phyloP scores from a whole-genome alignment of 176 grass and related monocot species.

The Elaeis guineensis region DNA sequence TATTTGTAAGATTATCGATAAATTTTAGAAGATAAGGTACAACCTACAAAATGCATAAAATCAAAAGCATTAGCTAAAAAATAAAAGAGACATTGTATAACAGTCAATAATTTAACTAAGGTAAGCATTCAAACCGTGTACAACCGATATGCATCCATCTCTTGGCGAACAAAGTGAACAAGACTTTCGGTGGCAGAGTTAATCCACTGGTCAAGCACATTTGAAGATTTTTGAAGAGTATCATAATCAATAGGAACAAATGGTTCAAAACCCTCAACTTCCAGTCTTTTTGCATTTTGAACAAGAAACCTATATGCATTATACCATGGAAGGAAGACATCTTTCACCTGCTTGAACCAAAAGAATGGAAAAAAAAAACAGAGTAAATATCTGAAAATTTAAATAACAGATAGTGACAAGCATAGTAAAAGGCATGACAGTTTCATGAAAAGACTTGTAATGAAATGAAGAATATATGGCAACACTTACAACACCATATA shows the following conservation, averaged over 20 bases:
- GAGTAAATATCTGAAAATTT: background rate
- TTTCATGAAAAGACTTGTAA: background rate
- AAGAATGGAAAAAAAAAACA: background rate
- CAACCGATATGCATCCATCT: constrained; percentile 95
- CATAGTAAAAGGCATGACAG: background rate
- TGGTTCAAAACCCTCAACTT: constrained; percentile 58
- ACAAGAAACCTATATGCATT: constrained; percentile 95
- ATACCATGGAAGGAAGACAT: constrained; percentile 99
- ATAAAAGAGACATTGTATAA: background rate
- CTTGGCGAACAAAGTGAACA: constrained; percentile 83
- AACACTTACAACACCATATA: constrained; percentile 84
- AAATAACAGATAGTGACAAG: background rate
- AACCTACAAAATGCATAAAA: constrained; percentile 43
- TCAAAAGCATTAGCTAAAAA: too few relatives aligned
- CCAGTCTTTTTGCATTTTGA: constrained; percentile 98
- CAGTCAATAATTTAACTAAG: background rate
- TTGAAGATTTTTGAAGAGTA: constrained; percentile 65
- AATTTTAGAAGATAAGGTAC: constrained; percentile 94
- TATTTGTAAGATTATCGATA: constrained; percentile 94
- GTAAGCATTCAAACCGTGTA: constrained; percentile 48
- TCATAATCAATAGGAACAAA: constrained; percentile 67
- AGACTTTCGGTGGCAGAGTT: constrained; percentile 95
- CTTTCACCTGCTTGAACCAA: constrained; percentile 74
- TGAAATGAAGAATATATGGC: background rate
- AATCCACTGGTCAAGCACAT: constrained; percentile 98